phyloP scores from a whole-genome alignment of 2,329 filamentous ascomycete genomes.

The Fusarium sp. region DNA sequence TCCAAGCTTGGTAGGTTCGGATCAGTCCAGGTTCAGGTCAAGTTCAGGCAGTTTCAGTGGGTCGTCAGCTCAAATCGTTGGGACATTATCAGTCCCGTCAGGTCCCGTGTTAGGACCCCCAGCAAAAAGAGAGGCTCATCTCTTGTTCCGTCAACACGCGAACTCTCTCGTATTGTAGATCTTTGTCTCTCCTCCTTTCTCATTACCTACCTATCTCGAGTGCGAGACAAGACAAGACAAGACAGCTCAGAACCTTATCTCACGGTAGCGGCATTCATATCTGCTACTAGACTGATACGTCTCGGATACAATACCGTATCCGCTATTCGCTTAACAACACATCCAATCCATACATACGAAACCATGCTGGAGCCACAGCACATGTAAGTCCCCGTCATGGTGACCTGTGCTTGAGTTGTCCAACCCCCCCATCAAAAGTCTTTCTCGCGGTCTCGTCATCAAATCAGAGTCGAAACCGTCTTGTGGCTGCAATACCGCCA shows the following conservation, averaged over 20 bases:
- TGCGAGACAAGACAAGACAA: not conserved
- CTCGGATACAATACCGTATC: conserved; percentile 23
- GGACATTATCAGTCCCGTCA: conserved; percentile 34
- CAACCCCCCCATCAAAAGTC: conserved; percentile 34
- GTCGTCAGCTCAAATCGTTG: conserved; percentile 41
- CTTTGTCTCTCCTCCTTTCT: conserved; percentile 4
- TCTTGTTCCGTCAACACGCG: conserved; percentile 19
- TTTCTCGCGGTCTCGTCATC: conserved; percentile 44
- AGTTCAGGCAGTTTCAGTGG: conserved; percentile 29
- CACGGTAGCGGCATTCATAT: not conserved
- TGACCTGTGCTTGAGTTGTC: conserved; percentile 36
- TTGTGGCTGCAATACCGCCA: conserved; percentile 24
- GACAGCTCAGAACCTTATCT: conserved; percentile 7
- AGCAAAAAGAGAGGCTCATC: conserved; percentile 32
- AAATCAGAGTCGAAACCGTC: conserved; percentile 47
- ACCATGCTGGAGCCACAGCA: conserved; percentile 50
- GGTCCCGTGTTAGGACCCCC: conserved; percentile 39
- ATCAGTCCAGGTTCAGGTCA: not conserved
- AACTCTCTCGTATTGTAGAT: conserved; percentile 31
- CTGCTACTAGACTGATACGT: conserved; percentile 11
- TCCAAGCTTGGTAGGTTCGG: not conserved
- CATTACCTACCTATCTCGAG: not conserved
- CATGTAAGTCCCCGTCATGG: conserved; percentile 50
- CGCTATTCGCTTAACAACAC: conserved; percentile 16
- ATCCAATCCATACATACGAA: conserved; percentile 1